These are phyloP conservation scores for Talaromyces islandicus DNA, from an alignment of 2,329 filamentous ascomycete genomes.

Conservation along the genomic window DNA sequence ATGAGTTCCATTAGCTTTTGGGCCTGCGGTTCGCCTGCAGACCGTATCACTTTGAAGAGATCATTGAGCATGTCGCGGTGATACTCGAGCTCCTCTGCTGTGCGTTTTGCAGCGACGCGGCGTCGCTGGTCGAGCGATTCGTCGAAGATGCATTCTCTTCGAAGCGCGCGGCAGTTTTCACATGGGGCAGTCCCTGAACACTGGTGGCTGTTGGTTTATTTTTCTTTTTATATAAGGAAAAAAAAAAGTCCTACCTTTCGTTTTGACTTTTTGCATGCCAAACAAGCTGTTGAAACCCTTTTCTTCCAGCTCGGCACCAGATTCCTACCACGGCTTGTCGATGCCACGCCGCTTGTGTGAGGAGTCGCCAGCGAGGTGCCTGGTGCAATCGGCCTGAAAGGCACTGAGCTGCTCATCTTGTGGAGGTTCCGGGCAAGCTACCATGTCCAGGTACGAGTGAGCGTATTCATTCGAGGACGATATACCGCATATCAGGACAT, in stretches of 20 bases:
- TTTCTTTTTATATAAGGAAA: not conserved
- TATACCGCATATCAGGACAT: not conserved
- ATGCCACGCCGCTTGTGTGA: constrained; percentile 7
- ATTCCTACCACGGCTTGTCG: constrained; percentile 7
- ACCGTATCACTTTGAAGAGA: constrained; percentile 28
- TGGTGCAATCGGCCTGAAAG: constrained; percentile 20
- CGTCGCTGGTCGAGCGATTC: constrained; percentile 52
- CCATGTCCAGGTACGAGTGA: not conserved
- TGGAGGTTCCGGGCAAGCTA: not conserved
- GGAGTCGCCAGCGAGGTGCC: constrained; percentile 16
- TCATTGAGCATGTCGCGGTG: constrained; percentile 34
- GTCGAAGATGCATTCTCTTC: constrained; percentile 48
- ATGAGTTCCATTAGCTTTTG: constrained; percentile 28
- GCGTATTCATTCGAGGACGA: not conserved
- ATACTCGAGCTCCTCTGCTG: constrained; percentile 34
- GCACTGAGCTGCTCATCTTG: constrained; percentile 5
- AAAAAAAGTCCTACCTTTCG: constrained; percentile 23
- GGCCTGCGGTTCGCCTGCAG: constrained; percentile 24
- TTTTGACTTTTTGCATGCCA: constrained; percentile 37
- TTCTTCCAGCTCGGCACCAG: constrained; percentile 24
- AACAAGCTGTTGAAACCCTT: constrained; percentile 33
- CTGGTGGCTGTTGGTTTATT: constrained; percentile 13
- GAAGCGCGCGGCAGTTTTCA: constrained; percentile 31
- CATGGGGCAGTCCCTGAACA: constrained; percentile 34
- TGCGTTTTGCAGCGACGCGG: constrained; percentile 34